Evolutionary conservation across 345 rosid species (phyloP), one percentile per base, ranked within the genome.

Genomic region (Eucalyptus erythrocorys): DNA sequence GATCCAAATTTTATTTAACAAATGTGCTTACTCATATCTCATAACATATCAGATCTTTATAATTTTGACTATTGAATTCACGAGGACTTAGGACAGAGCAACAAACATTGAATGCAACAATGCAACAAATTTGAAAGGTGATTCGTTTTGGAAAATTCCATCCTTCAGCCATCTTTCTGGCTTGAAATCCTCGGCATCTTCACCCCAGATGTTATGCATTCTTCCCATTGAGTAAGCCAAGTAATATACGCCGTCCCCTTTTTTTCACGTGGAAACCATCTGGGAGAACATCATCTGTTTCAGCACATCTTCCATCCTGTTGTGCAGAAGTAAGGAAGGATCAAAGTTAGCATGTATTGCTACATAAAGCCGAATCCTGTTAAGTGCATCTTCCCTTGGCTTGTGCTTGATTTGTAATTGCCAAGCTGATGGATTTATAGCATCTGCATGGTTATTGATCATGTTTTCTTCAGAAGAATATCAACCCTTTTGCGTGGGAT

Each of bases 91-190:
- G 50, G 42, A 42, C 4, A 13, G 42, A 49, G 71, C 19, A 53
- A 76, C 89, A 1, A 7, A 93, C 98, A 90, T 97, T 94, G 87
- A 95, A 97, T 26, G 96, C 89, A n/a, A n/a, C n/a, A n/a, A n/a
- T n/a, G 43, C 85, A 8, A 91, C 82, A 87, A 97, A 97, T 91
- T 97, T 96, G 94, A 95, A 95, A 1, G 98, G 94, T 6, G 96
- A 93, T 89, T 97, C 93, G 1, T 95, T 96, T 55, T 93, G 97
- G 88, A 97, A 96, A 47, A 89, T 53, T 43, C 98, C 97, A 45
- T 93, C 86, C 43, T 91, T 88, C 48, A 97, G 93, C 98, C 99
- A 96, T 91, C 98, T 94, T 92, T 96, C 97, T 2, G 98, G 99
- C 42, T 88, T 90, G 88, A 94, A 95, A 19, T 91, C 95, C 86